These are phyloP conservation scores for barley (Hordeum vulgare) DNA, from an alignment of 176 grass and related monocot species.

Conservation along the genomic window DNA sequence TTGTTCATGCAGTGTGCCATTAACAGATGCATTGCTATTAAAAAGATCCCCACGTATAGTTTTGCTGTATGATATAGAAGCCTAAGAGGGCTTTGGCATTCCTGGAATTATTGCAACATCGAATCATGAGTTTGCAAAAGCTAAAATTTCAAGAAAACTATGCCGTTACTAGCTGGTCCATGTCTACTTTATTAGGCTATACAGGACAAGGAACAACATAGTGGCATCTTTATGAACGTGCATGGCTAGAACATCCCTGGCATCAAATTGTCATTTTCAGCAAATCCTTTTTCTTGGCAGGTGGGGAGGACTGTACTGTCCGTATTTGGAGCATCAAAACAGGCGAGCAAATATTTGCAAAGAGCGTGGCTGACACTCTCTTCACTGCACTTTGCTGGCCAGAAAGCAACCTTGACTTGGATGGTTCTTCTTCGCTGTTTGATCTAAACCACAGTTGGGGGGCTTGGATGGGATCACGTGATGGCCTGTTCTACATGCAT, in stretches of 20 bases:
- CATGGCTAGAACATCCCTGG: background rate
- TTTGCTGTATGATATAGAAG: background rate
- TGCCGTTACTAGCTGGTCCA: background rate
- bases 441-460: slow-evolving; percentile 55
- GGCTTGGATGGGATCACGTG: slow-evolving; percentile 79
- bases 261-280: slow-evolving; percentile 8
- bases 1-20: background rate
- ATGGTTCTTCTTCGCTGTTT: slow-evolving; percentile 30
- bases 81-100: background rate
- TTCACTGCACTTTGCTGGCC: slow-evolving; percentile 70
- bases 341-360: slow-evolving; percentile 69
- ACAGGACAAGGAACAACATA: background rate
- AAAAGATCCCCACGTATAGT: background rate
- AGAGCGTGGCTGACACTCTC: slow-evolving; percentile 19
- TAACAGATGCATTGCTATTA: background rate
- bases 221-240: background rate
- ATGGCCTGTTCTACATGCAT: slow-evolving; percentile 77
- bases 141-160: background rate
- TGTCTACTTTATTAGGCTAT: background rate
- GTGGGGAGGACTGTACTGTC: slow-evolving; percentile 65
- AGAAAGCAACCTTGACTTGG: slow-evolving; percentile 13
- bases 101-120: slow-evolving; percentile 2
- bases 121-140: background rate
- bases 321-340: slow-evolving; percentile 87
- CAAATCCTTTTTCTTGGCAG: slow-evolving; percentile 31